Conservation (phyloP, 2,329 filamentous ascomycete genomes). For the Aspergillus sp. region DNA sequence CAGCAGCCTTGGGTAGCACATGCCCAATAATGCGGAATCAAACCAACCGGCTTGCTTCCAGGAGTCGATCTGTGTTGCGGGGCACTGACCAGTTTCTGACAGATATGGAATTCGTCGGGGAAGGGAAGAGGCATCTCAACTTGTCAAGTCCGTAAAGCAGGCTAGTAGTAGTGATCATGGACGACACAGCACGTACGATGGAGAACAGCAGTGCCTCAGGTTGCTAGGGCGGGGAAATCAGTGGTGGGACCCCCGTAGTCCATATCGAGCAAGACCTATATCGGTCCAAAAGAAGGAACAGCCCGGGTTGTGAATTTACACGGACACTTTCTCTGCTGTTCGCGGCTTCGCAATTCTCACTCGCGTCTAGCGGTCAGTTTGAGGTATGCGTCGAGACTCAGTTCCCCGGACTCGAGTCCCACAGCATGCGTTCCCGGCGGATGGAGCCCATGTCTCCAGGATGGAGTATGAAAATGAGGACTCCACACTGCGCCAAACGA, state of each 20-base stretch:
- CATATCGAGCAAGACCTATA: neutral
- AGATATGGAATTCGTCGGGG: too few relatives aligned
- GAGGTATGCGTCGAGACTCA: neutral
- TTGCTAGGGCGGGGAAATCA: too few relatives aligned
- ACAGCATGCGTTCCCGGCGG: neutral
- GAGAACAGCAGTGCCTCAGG: too few relatives aligned
- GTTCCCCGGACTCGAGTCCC: neutral
- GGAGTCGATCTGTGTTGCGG: conserved; percentile 3
- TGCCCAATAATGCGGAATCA: neutral
- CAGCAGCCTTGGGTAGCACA: neutral
- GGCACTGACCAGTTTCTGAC: neutral
- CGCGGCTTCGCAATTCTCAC: neutral
- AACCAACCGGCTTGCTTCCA: conserved; percentile 10
- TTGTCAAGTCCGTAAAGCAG: too few relatives aligned
- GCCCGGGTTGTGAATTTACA: neutral
- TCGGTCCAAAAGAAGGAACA: neutral
- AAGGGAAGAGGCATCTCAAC: too few relatives aligned
- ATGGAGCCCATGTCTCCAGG: neutral
- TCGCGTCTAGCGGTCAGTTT: neutral
- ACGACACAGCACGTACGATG: too few relatives aligned
- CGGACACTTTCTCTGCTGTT: neutral
- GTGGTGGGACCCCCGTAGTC: too few relatives aligned
- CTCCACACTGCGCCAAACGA: neutral
- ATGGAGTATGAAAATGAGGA: neutral
- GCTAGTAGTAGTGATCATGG: too few relatives aligned